phyloP scores from a whole-genome alignment of 495 filamentous ascomycete genomes.

The Xanthoparmelia taractica region DNA sequence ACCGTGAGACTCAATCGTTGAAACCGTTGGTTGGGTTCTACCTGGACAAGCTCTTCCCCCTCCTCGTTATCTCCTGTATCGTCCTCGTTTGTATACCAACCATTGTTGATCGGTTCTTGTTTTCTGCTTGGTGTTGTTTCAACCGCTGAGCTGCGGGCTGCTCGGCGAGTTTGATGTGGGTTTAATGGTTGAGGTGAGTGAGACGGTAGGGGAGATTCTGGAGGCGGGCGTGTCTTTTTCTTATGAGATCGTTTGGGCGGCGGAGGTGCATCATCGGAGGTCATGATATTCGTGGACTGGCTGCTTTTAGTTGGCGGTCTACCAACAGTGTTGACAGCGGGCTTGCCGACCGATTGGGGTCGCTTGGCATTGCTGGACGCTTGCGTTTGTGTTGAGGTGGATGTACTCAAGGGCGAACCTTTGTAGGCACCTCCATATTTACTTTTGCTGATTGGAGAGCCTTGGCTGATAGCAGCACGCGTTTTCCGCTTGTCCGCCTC shows the following conservation, averaged over 20 bases:
- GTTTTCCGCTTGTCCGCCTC: constrained; percentile 55
- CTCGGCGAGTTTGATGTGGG: constrained; percentile 19
- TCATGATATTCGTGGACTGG: background rate
- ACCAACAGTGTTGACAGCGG: constrained; percentile 6
- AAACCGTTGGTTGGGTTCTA: constrained; percentile 27
- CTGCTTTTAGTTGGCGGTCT: constrained; percentile 20
- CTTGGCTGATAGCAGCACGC: constrained; percentile 35
- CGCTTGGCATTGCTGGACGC: constrained; percentile 19
- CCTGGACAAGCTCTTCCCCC: constrained; percentile 25
- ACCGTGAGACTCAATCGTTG: constrained; percentile 47
- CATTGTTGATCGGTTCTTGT: constrained; percentile 6
- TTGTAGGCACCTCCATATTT: constrained; percentile 24
- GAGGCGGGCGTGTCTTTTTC: constrained; percentile 11
- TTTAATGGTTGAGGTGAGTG: constrained; percentile 11
- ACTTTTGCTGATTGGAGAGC: constrained; percentile 23
- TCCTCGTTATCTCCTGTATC: constrained; percentile 19
- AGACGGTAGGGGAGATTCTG: constrained; percentile 3
- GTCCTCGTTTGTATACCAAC: constrained; percentile 19
- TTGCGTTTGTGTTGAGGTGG: constrained; percentile 19
- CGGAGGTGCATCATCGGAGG: background rate
- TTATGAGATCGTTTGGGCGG: constrained; percentile 20
- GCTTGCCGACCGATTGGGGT: constrained; percentile 18
- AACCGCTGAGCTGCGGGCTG: constrained; percentile 10
- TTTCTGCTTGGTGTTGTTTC: constrained; percentile 4
- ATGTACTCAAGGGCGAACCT: constrained; percentile 12